Evolutionary conservation across 2,329 filamentous ascomycete genomes (phyloP).

Genomic region (Fusarium denticulatum): DNA sequence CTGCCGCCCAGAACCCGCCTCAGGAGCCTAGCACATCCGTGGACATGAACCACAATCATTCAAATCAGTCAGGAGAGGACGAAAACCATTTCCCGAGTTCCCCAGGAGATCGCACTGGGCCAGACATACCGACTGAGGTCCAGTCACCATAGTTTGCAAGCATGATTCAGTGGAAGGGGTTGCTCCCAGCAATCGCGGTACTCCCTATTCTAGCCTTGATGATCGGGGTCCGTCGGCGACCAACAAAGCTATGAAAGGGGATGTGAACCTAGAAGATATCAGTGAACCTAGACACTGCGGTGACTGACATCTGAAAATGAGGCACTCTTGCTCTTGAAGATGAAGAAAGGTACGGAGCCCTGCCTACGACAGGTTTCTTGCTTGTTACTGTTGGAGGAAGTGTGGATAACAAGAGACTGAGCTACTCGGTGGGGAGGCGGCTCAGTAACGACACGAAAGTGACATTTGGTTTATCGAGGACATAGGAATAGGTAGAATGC

Average conservation of each 20-base stretch:
- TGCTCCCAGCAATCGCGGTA: background rate
- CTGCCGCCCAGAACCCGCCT: conserved; percentile 33
- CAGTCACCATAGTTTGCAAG: conserved; percentile 21
- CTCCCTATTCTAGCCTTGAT: background rate
- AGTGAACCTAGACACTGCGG: background rate
- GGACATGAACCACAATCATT: conserved; percentile 47
- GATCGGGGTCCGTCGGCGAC: background rate
- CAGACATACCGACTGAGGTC: conserved; percentile 15
- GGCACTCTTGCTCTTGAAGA: background rate
- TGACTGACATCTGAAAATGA: background rate
- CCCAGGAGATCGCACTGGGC: conserved; percentile 28
- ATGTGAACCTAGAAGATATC: background rate
- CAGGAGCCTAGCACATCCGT: conserved; percentile 36
- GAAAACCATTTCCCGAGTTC: conserved; percentile 43
- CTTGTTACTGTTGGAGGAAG: background rate
- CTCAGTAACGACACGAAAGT: conserved; percentile 18
- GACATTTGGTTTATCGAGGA: background rate
- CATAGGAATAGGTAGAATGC: conserved; percentile 2
- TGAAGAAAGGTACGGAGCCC: background rate
- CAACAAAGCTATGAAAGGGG: background rate
- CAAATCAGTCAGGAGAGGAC: conserved; percentile 53
- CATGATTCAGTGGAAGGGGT: background rate
- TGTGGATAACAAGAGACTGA: conserved; percentile 7
- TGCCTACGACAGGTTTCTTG: background rate
- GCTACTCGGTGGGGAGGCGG: conserved; percentile 44